phyloP scores from a whole-genome alignment of 176 grass and related monocot species.

The Stipa capillata region DNA sequence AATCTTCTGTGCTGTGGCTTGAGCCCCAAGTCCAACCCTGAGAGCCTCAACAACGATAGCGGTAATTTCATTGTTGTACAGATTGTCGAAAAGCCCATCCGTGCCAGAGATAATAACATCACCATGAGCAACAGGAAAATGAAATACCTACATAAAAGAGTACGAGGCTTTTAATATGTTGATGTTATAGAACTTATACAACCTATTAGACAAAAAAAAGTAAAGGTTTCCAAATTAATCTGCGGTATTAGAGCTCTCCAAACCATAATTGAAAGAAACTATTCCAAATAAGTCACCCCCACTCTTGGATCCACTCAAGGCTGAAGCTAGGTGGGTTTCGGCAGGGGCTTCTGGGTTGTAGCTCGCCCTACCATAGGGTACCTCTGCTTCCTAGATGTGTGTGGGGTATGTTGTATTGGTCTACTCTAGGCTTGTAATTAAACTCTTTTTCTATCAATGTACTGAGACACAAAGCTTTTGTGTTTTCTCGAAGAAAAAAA shows the following conservation, averaged over 20 bases:
- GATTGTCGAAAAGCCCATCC: slow-evolving; percentile 90
- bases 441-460: too few species aligned
- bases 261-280: background rate
- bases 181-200: background rate
- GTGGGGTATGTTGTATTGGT: too few species aligned
- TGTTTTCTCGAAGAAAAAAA: too few species aligned
- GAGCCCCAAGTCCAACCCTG: slow-evolving; percentile 53
- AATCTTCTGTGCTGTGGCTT: slow-evolving; percentile 81
- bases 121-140: slow-evolving; percentile 53
- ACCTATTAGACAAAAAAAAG: background rate
- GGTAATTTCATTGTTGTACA: slow-evolving; percentile 81
- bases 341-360: too few species aligned
- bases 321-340: too few species aligned
- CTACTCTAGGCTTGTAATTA: too few species aligned
- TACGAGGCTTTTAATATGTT: background rate
- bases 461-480: too few species aligned
- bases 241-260: background rate
- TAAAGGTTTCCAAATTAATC: background rate
- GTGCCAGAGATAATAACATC: slow-evolving; percentile 92
- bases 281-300: too few species aligned
- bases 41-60: slow-evolving; percentile 72
- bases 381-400: too few species aligned
- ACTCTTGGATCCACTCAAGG: too few species aligned
- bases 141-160: slow-evolving; percentile 51
- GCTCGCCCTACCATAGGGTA: too few species aligned